Conservation (phyloP, 495 filamentous ascomycete genomes). For the Neurospora sp. region DNA sequence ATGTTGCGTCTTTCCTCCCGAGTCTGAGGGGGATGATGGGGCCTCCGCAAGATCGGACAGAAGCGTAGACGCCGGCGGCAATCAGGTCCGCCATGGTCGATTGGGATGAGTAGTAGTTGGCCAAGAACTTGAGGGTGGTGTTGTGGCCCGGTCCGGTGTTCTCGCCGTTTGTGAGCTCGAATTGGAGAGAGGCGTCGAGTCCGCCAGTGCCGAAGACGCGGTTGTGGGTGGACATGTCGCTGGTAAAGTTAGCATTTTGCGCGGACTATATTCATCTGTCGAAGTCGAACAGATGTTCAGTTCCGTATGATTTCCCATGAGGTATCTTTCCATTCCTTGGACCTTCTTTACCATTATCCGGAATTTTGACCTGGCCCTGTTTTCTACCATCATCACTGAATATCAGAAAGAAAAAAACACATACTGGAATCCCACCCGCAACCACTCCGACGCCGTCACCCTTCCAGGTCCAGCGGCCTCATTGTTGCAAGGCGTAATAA, state of each 20-base stretch:
- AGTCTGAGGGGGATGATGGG: conserved; percentile 43
- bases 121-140: conserved; percentile 44
- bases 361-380: neutral
- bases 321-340: neutral
- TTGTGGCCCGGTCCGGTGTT: conserved; percentile 50
- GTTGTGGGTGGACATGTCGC: conserved; percentile 49
- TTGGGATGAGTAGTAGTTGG: conserved; percentile 40
- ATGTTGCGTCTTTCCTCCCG: conserved; percentile 46
- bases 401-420: neutral
- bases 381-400: neutral
- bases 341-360: neutral
- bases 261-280: neutral
- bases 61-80: conserved; percentile 46
- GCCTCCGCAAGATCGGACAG: conserved; percentile 49
- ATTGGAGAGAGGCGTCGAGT: conserved; percentile 50
- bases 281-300: neutral
- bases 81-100: conserved; percentile 48
- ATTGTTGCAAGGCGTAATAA: conserved; percentile 48
- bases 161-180: conserved; percentile 45
- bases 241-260: conserved; percentile 3
- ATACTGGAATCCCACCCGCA: conserved; percentile 49
- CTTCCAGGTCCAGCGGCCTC: conserved; percentile 45
- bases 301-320: neutral
- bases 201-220: conserved; percentile 40
- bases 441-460: conserved; percentile 49